phyloP scores from a whole-genome alignment of 164 flowering plant genomes.

The Liriodendron chinense region DNA sequence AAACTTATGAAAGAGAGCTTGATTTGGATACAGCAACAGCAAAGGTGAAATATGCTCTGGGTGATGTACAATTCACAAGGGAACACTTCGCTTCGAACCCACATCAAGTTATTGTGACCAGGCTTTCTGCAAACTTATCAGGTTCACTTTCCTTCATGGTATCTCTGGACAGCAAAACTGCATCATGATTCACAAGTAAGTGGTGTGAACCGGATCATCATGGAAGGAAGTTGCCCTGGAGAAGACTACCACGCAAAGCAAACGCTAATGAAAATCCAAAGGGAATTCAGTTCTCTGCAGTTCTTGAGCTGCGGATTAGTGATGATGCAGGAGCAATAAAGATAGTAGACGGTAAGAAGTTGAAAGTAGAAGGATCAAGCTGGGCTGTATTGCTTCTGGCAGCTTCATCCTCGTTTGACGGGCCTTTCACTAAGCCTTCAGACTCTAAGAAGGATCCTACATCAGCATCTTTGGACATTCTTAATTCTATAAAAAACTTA shows the following conservation, averaged over 20 bases:
- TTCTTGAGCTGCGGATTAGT: conserved; percentile 67
- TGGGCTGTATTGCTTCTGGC: conserved; percentile 69
- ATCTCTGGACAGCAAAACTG: conserved; percentile 71
- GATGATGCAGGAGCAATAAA: conserved; percentile 38
- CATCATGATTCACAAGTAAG: conserved; percentile 51
- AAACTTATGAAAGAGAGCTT: conserved; percentile 71
- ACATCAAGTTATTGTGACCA: conserved; percentile 76
- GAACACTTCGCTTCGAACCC: conserved; percentile 84
- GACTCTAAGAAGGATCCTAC: conserved; percentile 75
- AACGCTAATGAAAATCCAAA: conserved; percentile 44
- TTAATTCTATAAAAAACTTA: conserved; percentile 34
- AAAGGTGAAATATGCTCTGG: conserved; percentile 53
- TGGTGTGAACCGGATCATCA: conserved; percentile 51
- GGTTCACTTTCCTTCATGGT: conserved; percentile 70
- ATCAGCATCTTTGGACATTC: conserved; percentile 30
- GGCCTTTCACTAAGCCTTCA: conserved; percentile 66
- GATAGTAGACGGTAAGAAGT: conserved; percentile 49
- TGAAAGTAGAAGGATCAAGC: conserved; percentile 66
- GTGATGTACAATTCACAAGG: conserved; percentile 59
- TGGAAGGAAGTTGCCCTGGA: conserved; percentile 84
- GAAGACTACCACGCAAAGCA: conserved; percentile 43
- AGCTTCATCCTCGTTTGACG: conserved; percentile 82
- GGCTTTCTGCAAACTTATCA: conserved; percentile 62
- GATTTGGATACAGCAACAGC: conserved; percentile 84
- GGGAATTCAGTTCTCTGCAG: conserved; percentile 72